Base-by-base conservation (phyloP, 345 rosid genomes). In the Trapa incisa region DNA sequence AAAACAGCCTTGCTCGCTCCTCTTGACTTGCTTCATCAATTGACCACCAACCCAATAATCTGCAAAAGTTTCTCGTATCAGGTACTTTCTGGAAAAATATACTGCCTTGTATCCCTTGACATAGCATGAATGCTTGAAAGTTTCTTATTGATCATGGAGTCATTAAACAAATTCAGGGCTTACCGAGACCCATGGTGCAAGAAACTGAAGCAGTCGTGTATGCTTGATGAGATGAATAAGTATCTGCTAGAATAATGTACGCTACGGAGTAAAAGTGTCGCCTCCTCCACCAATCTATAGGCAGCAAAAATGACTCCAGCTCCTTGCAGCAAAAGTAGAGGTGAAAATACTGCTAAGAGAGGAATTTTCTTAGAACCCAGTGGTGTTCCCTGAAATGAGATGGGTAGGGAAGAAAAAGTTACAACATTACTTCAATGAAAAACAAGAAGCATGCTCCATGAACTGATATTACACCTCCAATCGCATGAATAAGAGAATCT, bases 11-110 rank as follows among this genome's bases (percentile, higher is more conserved):
- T 57, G 98, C 98, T 68, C 81, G 90, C 72, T 93, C 97, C 73
- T 88, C 90, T 45, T 78, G 77, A 70, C 98, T 92, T 77, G 89
- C 93, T 83, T 92, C 98, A 74, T 93, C 98, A 70, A 93, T 86
- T 42, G 96, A 89, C 97, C 98, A 93, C 97, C 98, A 93, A 69
- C 98, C 96, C 54, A 93, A 78, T 62, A 89, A 72, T 80, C 98
- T 93, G 81, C 74, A 56, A 52, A 60, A 52, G 38, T 65, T 4
- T 36, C 4, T 17, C 29, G 6, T 13, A 48, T 38, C 29, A 13
- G 13, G 9, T 32, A 1, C 37, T 8, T 35, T 32, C 38, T 54
- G 4, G 33, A 58, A 6, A 22, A 58, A 35, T 35, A 58, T 33
- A 58, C 32, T 33, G 63, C 14, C 13, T 54, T 17, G 2, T 32